Evolutionary conservation across 129 eudicot species (phyloP).

Genomic region (Helichrysum umbraculigerum): DNA sequence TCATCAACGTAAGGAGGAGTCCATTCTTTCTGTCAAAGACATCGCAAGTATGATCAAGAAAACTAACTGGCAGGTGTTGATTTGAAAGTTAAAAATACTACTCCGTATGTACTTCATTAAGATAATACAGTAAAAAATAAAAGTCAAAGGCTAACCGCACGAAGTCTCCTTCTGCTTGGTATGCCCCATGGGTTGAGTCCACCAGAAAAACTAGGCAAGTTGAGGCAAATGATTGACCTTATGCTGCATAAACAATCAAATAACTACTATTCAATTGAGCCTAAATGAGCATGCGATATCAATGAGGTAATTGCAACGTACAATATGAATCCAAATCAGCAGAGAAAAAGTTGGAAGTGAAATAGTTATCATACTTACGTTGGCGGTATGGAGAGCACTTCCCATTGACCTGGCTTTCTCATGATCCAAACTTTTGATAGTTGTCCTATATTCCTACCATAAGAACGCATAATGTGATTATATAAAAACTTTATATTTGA

Average conservation of each 20-base stretch:
- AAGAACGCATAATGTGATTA: constrained; percentile 15
- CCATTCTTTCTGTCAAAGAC: constrained; percentile 53
- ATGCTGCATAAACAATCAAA: constrained; percentile 48
- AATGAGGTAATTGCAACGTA: background rate
- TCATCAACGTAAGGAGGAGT: constrained; percentile 83
- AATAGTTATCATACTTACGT: constrained; percentile 35
- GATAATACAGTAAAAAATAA: background rate
- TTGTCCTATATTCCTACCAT: constrained; percentile 62
- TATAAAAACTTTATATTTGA: background rate
- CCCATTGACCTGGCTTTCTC: constrained; percentile 69
- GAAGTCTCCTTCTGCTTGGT: constrained; percentile 59
- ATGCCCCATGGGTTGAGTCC: constrained; percentile 94
- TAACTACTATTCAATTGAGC: background rate
- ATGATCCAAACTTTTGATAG: constrained; percentile 65
- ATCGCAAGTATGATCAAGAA: constrained; percentile 3
- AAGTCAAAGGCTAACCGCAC: constrained; percentile 44
- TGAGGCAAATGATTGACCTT: constrained; percentile 82
- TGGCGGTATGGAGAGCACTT: constrained; percentile 54
- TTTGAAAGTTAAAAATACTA: background rate
- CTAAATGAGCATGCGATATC: background rate
- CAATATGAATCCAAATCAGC: constrained; percentile 9
- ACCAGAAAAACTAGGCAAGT: constrained; percentile 96
- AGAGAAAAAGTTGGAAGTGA: background rate
- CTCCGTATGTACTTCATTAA: background rate
- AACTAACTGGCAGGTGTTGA: constrained; percentile 2